Evolutionary conservation across 2,329 filamentous ascomycete species (phyloP).

Genomic region (Trichoderma aggressivum): DNA sequence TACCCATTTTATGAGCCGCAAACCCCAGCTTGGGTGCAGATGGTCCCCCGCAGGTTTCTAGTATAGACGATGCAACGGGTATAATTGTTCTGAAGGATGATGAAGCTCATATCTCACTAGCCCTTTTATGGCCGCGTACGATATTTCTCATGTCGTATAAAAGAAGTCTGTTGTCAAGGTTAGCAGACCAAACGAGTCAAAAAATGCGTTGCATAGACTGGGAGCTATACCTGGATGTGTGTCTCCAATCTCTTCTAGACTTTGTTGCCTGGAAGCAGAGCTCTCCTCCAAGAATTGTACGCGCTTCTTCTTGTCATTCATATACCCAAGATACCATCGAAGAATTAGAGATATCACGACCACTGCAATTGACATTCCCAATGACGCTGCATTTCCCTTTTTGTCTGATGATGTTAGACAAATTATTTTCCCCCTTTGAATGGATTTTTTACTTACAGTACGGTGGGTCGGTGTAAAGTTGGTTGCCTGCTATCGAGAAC

Average conservation of each 20-base stretch:
- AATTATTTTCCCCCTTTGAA: background rate
- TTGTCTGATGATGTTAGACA: background rate
- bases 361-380: background rate
- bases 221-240: background rate
- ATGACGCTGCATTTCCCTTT: background rate
- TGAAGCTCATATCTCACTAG: background rate
- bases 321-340: background rate
- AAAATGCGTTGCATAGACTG: accelerated
- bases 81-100: background rate
- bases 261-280: background rate
- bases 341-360: background rate
- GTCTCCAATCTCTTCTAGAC: background rate
- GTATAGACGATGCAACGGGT: background rate
- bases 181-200: background rate
- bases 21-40: too few species aligned
- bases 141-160: background rate
- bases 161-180: background rate
- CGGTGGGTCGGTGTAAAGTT: background rate
- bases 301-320: background rate
- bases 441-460: background rate
- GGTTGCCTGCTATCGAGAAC: background rate
- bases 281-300: background rate
- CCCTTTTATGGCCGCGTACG: accelerated
- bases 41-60: too few species aligned
- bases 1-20: too few species aligned